Percentiles rank a stretch among this genome's conserved stretches.
Conservation (phyloP, 2,329 filamentous ascomycete species). For the Rutstroemia sp. region DNA sequence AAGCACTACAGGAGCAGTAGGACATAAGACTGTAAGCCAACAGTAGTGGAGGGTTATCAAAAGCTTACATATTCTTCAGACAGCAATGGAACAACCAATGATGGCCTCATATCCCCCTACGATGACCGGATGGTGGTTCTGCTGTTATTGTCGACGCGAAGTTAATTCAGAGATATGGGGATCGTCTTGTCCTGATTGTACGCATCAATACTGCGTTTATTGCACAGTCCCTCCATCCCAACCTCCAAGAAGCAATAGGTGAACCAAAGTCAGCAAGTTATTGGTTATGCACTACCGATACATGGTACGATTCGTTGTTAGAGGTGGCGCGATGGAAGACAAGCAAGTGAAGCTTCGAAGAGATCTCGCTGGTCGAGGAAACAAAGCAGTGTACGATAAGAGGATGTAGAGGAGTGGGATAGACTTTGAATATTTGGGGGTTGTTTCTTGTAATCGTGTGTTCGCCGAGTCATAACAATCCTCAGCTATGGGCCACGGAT, state of each 20-base stretch:
- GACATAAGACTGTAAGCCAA: neutral
- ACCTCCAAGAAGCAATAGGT: too few species aligned
- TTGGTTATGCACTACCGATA: neutral
- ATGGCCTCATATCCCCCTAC: neutral
- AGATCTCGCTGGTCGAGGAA: too few species aligned
- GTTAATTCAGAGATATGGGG: conserved; percentile 8
- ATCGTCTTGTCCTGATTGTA: conserved; percentile 15
- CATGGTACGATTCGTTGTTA: neutral
- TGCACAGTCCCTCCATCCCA: conserved; percentile 1
- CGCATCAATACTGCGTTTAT: conserved; percentile 3
- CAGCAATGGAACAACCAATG: neutral
- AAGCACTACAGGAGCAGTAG: neutral
- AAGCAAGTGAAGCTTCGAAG: too few species aligned
- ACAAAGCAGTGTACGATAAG: neutral
- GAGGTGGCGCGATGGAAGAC: too few species aligned
- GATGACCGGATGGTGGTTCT: conserved; percentile 14
- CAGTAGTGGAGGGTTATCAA: neutral
- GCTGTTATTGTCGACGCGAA: conserved; percentile 10
- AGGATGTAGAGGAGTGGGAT: neutral
- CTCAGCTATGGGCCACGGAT: too few species aligned
- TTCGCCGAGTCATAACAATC: too few species aligned
- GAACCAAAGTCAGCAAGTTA: neutral
- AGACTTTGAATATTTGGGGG: too few species aligned
- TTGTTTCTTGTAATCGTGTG: too few species aligned
- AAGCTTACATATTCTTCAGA: neutral